These are phyloP conservation scores for Deuterostichococcus epilithicus DNA, from an alignment of 139 green algal genomes.

Conservation along the genomic window DNA sequence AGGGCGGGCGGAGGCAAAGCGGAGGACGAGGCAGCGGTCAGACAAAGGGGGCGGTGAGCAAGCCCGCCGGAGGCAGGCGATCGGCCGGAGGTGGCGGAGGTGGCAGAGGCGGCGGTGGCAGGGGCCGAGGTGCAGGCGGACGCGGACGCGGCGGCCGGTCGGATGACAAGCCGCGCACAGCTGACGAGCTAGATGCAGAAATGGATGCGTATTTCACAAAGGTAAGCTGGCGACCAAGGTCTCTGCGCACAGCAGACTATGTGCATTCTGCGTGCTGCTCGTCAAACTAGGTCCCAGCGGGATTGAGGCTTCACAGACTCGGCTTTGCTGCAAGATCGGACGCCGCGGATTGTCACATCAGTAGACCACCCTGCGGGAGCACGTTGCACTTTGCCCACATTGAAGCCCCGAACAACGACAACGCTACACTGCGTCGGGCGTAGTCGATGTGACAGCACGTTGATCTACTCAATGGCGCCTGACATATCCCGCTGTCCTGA, in stretches of 20 bases:
- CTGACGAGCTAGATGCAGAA: constrained; percentile 30
- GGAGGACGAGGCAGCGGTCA: neutral
- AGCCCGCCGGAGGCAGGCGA: neutral
- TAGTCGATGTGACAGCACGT: too few relatives aligned
- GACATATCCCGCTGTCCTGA: too few relatives aligned
- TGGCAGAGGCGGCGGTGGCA: neutral
- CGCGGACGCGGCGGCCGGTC: neutral
- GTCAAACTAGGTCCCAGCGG: neutral
- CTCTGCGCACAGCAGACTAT: neutral
- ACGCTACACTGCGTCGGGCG: too few relatives aligned
- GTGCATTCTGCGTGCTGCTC: neutral
- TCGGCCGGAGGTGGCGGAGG: neutral
- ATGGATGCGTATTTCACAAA: constrained; percentile 40
- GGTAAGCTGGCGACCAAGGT: neutral
- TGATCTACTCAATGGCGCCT: too few relatives aligned
- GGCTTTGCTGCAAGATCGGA: neutral
- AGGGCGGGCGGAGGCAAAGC: neutral
- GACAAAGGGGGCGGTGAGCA: neutral
- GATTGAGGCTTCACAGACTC: too few relatives aligned
- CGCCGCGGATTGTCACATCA: too few relatives aligned
- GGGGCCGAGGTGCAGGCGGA: neutral
- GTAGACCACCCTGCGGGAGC: too few relatives aligned
- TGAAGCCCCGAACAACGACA: too few relatives aligned
- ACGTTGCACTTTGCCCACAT: too few relatives aligned
- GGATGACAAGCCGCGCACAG: constrained; percentile 10